Evolutionary conservation across 169 alveolate genomes (phyloP), one percentile per base, ranked within the genome.

Genomic region (Eimeria necatrix): DNA sequence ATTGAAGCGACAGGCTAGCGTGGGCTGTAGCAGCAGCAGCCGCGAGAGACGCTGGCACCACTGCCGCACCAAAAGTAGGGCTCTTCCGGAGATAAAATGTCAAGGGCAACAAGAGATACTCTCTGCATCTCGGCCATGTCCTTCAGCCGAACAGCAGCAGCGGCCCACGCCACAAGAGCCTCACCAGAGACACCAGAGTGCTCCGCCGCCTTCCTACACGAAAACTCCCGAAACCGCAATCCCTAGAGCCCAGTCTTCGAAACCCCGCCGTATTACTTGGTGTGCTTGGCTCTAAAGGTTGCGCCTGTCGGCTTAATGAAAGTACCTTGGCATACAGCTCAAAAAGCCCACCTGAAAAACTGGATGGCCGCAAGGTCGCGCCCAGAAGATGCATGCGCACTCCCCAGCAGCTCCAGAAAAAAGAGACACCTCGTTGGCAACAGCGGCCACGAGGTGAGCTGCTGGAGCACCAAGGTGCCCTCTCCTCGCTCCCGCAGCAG

Each of bases 401-500:
- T n/a, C 46, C 78, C 78, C 12, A 68, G 46, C 2, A 68, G n/a
- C n/a, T 68, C 78, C 46, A 68, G 32, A 24, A 68, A 68, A 8
- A 68, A 68, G 78, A 68, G 78, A 14, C 41, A 68, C 9, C 78
- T 24, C n/a, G 78, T 3, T 24, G 78, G 78, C n/a, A 68, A 24
- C 78, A 68, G 32, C 12, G 78, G 78, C 78, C 78, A 68, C n/a
- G 32, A 18, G 78, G n/a, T 18, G 14, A 68, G 78, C 78, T 68
- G 78, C 78, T 68, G 78, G 14, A 68, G 78, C 78, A 68, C n/a
- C 78, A 12, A n/a, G n/a, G 2, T 16, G 14, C 78, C 78, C n/a
- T 68, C 78, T 68, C 78, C 78, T 18, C 78, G 78, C 32, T 68
- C 78, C n/a, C 78, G 78, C 78, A 68, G 78, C n/a, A 68, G 78